Base-by-base conservation (phyloP, 345 rosid species). In the Dovyalis caffra region DNA sequence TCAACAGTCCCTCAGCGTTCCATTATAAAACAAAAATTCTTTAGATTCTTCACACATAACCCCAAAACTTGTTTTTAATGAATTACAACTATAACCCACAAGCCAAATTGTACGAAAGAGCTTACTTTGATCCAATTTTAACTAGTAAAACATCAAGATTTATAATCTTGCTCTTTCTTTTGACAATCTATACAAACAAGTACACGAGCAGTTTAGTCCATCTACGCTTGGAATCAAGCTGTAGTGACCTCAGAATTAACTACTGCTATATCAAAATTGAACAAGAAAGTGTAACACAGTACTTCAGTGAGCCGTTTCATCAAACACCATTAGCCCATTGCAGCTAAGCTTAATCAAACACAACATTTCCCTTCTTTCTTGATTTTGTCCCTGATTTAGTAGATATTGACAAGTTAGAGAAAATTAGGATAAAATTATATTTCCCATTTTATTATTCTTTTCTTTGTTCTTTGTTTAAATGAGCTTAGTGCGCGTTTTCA, bases 231-330 rank as follows among this genome's bases (percentile, higher is more conserved):
- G 47, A 45, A 20, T 64, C 47, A 53, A 57, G 40, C n/a, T 18
- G 28, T 34, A 53, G 45, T 14, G 34, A 4, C 51, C 33, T 66
- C 56, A 7, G 21, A 28, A 43, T 14, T 14, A 43, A 43, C 15
- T 14, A 43, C 28, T 21, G 20, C 2, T 23, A 65, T 10, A 49
- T 43, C 18, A 43, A 9, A 31, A 28, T 51, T 47, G 26, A 65
- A 23, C 26, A 43, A 38, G 28, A 71, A 66, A 37, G 18, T 34
- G 15, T 15, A 5, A 29, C 21, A 38, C 60, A 8, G 34, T 18
- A 68, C 60, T 35, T 29, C 47, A 67, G 60, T 68, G 40, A 16
- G 68, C 34, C 72, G 38, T 68, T 75, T 38, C 78, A 29, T 58
- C 73, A 61, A 68, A 68, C 57, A 75, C 32, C 78, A 40, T 26